Evolutionary conservation across 345 rosid species (phyloP).

Genomic region (Euphorbia peplus): DNA sequence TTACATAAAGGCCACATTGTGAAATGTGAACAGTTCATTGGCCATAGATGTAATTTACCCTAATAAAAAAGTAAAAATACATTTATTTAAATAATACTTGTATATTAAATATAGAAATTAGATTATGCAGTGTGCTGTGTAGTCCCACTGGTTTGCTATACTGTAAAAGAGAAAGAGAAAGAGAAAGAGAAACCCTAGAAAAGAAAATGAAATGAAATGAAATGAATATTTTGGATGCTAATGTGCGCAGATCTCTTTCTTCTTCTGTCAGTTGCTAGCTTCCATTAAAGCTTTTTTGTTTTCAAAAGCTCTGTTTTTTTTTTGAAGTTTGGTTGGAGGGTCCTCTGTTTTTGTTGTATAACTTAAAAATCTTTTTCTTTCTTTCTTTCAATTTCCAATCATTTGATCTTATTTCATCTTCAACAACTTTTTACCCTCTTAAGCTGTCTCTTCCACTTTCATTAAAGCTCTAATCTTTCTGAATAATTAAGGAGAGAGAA

Average conservation of each 20-base stretch:
- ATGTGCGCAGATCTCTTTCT: conserved; percentile 17
- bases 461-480: background rate
- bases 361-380: conserved; percentile 2
- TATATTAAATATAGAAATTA: background rate
- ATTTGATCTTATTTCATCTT: conserved; percentile 15
- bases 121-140: background rate
- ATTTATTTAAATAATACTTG: too few species aligned
- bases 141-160: background rate
- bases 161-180: conserved; percentile 6
- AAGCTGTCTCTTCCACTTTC: conserved; percentile 17
- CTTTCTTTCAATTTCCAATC: conserved; percentile 38
- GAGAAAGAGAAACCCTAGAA: conserved; percentile 1
- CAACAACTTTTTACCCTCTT: conserved; percentile 19
- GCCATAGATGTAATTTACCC: too few species aligned
- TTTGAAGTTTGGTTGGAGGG: conserved; percentile 21
- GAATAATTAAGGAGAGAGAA: conserved; percentile 5
- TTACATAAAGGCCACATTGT: too few species aligned
- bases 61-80: too few species aligned
- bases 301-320: background rate
- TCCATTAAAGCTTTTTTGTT: too few species aligned
- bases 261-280: conserved; percentile 1
- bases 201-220: conserved; percentile 7
- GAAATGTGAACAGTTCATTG: too few species aligned
- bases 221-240: conserved; percentile 7
- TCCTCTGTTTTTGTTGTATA: conserved; percentile 11